Base-by-base conservation (phyloP, 1,284 basidiomycete genomes). In the Ganoderma sinense region DNA sequence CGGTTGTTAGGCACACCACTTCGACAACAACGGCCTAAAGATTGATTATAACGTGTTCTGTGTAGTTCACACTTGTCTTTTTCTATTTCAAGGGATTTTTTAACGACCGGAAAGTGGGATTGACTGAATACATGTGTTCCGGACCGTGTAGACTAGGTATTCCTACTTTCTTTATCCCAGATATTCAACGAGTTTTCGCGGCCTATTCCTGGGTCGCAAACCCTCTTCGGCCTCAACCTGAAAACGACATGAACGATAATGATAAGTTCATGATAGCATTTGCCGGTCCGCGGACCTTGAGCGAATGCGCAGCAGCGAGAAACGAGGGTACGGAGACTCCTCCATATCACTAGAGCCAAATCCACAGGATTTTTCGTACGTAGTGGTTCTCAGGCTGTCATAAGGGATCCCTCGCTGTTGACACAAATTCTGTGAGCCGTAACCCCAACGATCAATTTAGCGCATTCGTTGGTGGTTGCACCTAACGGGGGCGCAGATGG, bases 311-410 rank as follows among this genome's bases (percentile, higher is more conserved):
- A 48, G 8, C n/a, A n/a, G 3, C n/a, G 8, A 48, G n/a, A 48
- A 48, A n/a, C n/a, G 45, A 48, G 45, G 45, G 45, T 20, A 7
- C 6, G 45, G 23, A 5, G 48, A 51, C 3, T 26, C n/a, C 11
- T 13, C 23, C 23, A 7, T 26, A 48, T 51, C 23, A 51, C 23
- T 14, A n/a, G 23, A 51, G 48, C 48, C 23, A 14, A 48, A 13
- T 23, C 48, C 20, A 51, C 23, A 11, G 48, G n/a, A 26, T 51
- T 10, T 11, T 51, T 51, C 48, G n/a, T n/a, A 51, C 48, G 10
- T 26, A 51, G 48, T 48, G 23, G 48, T 51, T 51, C 48, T 51
- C 48, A 51, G 48, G 48, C 48, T 51, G 48, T 51, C 48, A 51
- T 11, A 51, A 10, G n/a, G 23, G 23, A 23, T 51, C 11, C 11